Evolutionary conservation across 805 yeast genomes (phyloP), one percentile per base, ranked within the genome.

Genomic region (Spathaspora gorwiae): DNA sequence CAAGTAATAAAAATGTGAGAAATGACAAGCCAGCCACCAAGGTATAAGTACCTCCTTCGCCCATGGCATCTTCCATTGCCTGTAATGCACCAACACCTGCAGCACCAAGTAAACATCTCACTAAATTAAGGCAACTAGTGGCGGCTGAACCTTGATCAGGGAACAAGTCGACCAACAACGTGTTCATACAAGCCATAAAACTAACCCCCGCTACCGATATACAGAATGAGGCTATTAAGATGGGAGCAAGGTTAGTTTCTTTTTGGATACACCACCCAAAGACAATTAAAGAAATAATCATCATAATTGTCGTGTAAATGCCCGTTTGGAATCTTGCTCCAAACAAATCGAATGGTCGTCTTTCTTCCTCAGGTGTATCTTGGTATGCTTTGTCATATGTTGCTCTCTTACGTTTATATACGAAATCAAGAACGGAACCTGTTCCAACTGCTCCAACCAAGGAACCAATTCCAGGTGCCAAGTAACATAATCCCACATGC

Each of bases 11-110:
- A 15, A 43, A 43, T 12, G 45, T 27, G 11, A 43, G n/a, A 9
- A 38, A 11, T 8, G 15, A 12, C 0, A 82, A 43, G 0, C 71
- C 82, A 2, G 81, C 79, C 72, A 86, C 62, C 12, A 88, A 66
- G 0, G 92, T 80, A 54, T 80, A 86, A 0, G 84, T 76, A n/a
- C 95, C 90, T 1, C 95, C 95, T 11, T 76, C 62, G 0, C 78
- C 78, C 77, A 88, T 69, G 0, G 63, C 44, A 0, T 49, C 48
- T 26, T 72, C 68, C 89, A 88, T 85, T 35, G 63, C 71, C 26
- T 78, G 73, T 14, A 87, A 69, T 1, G 80, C 81, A 1, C 84
- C 92, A 24, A 86, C 76, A 37, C 83, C 80, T 0, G 78, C 73
- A 0, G 94, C 95, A 29, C 82, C 80, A 35, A 78, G 53, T 14